phyloP scores from a whole-genome alignment of 768 basidiomycete species.

The Amanita phalloides region DNA sequence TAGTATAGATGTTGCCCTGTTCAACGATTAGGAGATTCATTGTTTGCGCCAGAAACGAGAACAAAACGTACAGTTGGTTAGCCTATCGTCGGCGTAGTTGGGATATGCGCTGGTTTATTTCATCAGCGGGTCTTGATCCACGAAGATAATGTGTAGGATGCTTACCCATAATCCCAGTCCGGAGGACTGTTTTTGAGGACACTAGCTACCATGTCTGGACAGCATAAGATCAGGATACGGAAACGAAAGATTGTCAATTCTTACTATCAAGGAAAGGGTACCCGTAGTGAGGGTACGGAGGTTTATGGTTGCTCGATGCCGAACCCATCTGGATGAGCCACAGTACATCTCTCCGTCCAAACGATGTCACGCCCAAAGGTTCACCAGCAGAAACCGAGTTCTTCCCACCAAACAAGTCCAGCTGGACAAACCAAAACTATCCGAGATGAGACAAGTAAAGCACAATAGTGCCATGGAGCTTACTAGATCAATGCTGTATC shows the following conservation, averaged over 20 bases:
- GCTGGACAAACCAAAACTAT: constrained; percentile 24
- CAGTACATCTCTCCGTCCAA: constrained; percentile 25
- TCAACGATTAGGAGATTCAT: not conserved
- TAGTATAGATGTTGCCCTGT: constrained; percentile 24
- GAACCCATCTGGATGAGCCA: constrained; percentile 37
- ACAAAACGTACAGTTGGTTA: constrained; percentile 17
- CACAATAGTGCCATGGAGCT: not conserved
- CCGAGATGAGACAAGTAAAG: not conserved
- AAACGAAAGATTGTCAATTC: constrained; percentile 3
- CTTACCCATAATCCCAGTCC: constrained; percentile 28
- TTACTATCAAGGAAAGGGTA: constrained; percentile 30
- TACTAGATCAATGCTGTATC: constrained; percentile 8
- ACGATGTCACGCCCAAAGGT: constrained; percentile 23
- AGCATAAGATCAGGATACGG: not conserved
- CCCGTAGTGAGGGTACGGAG: constrained; percentile 29
- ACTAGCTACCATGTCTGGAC: constrained; percentile 19
- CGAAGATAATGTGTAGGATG: constrained; percentile 17
- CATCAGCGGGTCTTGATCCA: constrained; percentile 22
- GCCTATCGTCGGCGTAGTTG: constrained; percentile 28
- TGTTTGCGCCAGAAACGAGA: not conserved
- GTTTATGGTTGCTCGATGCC: constrained; percentile 20
- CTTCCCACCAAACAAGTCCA: constrained; percentile 27
- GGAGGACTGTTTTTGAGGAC: constrained; percentile 24
- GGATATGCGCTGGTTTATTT: constrained; percentile 17
- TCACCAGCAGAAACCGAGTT: constrained; percentile 30